A percentile compares a stretch with the other conserved stretches of the same genome.
Conservation (phyloP, 176 grass and related monocot genomes). For the Otatea glauca region DNA sequence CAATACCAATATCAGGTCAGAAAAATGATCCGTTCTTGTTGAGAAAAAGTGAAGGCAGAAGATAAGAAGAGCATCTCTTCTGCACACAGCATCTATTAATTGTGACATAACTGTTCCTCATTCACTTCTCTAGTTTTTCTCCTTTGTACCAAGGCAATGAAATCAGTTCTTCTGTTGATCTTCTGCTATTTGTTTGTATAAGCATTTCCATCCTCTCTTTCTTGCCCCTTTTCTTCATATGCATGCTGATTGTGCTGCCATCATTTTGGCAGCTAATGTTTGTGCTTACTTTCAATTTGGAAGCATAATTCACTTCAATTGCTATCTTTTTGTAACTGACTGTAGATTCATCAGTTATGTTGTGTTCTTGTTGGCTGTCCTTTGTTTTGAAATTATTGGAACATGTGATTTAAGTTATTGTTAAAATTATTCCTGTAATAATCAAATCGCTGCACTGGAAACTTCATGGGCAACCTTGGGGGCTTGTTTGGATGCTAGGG, state of each 20-base stretch:
- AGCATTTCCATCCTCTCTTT: neutral
- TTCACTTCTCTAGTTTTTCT: neutral
- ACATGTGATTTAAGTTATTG: neutral
- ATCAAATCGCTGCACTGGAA: neutral
- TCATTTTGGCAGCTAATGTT: neutral
- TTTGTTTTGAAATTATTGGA: neutral
- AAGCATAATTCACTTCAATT: neutral
- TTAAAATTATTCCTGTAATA: neutral
- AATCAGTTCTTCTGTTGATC: neutral
- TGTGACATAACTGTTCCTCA: neutral
- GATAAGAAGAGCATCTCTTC: neutral
- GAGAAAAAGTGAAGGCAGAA: neutral
- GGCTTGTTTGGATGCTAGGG: too few species aligned
- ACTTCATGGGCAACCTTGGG: neutral
- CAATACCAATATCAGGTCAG: neutral
- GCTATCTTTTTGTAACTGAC: neutral
- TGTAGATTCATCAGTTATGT: neutral
- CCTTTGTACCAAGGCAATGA: neutral
- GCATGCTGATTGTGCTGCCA: neutral
- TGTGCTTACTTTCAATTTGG: neutral
- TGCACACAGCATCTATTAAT: neutral
- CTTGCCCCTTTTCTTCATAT: neutral
- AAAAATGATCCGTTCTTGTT: neutral
- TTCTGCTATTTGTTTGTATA: neutral
- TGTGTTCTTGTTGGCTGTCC: neutral